phyloP scores from a whole-genome alignment of 2,329 filamentous ascomycete genomes.

The Colletotrichum sp. region DNA sequence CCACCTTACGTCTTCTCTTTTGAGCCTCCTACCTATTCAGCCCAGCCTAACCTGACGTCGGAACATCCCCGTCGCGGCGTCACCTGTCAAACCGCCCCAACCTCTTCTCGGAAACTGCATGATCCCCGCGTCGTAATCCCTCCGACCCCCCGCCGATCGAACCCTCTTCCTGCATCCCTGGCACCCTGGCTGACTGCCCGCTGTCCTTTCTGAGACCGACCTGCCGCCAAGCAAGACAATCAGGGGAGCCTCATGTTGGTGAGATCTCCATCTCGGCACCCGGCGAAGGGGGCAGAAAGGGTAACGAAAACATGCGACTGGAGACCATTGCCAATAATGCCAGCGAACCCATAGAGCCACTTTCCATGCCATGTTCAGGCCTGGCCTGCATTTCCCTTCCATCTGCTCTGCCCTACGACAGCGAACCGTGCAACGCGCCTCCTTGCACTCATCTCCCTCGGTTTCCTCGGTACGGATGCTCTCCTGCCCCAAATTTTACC shows the following conservation, averaged over 20 bases:
- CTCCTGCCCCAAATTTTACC: not conserved
- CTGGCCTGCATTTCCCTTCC: not conserved
- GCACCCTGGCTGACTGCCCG: not conserved
- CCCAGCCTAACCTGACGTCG: not conserved
- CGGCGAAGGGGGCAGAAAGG: not conserved
- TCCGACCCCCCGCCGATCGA: not conserved
- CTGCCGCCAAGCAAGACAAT: not conserved
- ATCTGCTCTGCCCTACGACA: not conserved
- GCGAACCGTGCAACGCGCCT: not conserved
- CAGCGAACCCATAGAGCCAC: not conserved
- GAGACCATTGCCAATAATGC: not conserved
- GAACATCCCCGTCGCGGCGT: not conserved
- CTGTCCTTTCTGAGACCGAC: not conserved
- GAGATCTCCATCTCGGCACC: not conserved
- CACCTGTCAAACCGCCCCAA: not conserved
- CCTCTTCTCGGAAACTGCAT: not conserved
- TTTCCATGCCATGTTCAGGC: not conserved
- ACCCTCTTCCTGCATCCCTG: not conserved
- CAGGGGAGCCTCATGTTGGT: not conserved
- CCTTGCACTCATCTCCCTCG: not conserved
- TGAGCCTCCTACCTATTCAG: not conserved
- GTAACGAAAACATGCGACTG: not conserved
- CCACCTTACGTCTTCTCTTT: not conserved
- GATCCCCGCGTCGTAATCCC: slow-evolving; percentile 11
- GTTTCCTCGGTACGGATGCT: not conserved